Evolutionary conservation across 2,329 filamentous ascomycete species (phyloP).

Genomic region (Leptographium flavum): DNA sequence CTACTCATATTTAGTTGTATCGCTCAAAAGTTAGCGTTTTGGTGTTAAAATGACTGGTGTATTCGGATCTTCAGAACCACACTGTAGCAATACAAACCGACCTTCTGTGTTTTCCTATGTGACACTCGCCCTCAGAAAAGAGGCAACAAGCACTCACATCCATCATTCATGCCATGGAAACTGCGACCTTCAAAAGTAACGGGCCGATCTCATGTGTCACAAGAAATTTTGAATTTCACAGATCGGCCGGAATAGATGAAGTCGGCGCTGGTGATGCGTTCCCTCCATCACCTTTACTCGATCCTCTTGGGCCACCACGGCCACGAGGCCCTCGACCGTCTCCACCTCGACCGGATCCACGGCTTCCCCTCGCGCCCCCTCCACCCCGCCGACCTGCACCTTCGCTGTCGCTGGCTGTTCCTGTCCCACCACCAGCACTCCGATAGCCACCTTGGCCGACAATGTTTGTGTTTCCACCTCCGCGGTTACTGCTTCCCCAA

Average conservation of each 20-base stretch:
- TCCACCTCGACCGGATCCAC: conserved; percentile 35
- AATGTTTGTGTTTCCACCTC: conserved; percentile 36
- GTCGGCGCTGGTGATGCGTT: conserved; percentile 37
- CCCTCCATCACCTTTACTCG: conserved; percentile 39
- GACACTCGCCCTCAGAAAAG: too few relatives aligned
- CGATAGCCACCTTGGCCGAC: conserved; percentile 59
- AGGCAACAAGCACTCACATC: too few relatives aligned
- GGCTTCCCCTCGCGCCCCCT: conserved; percentile 41
- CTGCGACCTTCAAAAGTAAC: not conserved
- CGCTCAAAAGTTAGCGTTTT: too few relatives aligned
- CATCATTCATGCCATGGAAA: not conserved
- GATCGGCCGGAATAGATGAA: conserved; percentile 33
- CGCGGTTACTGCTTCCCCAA: conserved; percentile 52
- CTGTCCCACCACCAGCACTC: conserved; percentile 67
- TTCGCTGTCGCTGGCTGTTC: conserved; percentile 58
- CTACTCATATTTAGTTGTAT: too few relatives aligned
- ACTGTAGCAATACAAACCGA: too few relatives aligned
- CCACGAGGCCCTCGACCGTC: conserved; percentile 41
- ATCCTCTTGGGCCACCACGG: conserved; percentile 30
- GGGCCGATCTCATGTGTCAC: not conserved
- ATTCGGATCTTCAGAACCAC: too few relatives aligned
- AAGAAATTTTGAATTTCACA: conserved; percentile 1
- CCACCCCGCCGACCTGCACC: conserved; percentile 39
- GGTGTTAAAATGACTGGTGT: too few relatives aligned
- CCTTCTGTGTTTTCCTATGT: too few relatives aligned